phyloP scores from a whole-genome alignment of 768 basidiomycete species.

The Melanogaster broomeanus region DNA sequence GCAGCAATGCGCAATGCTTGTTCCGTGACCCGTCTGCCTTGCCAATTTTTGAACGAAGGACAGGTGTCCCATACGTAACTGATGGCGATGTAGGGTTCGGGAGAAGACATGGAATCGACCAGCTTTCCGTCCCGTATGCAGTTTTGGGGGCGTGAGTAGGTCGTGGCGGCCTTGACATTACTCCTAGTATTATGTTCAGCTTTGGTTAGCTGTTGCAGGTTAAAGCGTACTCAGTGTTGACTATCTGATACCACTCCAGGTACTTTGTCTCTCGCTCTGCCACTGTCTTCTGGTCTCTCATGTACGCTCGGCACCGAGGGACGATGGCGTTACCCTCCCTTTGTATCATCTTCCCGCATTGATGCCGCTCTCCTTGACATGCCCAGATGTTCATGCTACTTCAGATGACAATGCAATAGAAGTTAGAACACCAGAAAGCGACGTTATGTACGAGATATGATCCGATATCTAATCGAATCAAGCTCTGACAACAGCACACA shows the following conservation, averaged over 20 bases:
- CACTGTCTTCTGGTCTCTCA: constrained; percentile 1
- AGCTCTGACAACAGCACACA: too few relatives aligned
- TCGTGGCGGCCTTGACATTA: not conserved
- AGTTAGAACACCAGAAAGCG: too few relatives aligned
- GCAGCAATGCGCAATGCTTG: constrained; percentile 2
- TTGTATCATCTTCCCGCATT: not conserved
- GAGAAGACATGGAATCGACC: not conserved
- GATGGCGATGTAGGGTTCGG: constrained; percentile 1
- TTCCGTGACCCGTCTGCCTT: constrained; percentile 4
- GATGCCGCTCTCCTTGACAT: constrained; percentile 1
- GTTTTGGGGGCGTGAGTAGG: not conserved
- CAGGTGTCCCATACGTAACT: not conserved
- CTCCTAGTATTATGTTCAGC: not conserved
- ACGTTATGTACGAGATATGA: too few relatives aligned
- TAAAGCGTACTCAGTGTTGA: constrained; percentile 1
- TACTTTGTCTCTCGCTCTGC: not conserved
- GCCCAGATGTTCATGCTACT: not conserved
- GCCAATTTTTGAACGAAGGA: constrained; percentile 4
- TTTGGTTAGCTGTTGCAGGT: not conserved
- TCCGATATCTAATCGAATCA: too few relatives aligned
- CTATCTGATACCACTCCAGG: not conserved
- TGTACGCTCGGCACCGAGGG: not conserved
- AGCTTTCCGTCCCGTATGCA: constrained; percentile 7
- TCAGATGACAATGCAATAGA: too few relatives aligned
- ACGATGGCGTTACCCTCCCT: not conserved